Evolutionary conservation across 2,329 filamentous ascomycete species (phyloP), one percentile per base, ranked within the genome.

Genomic region (Epichloe gansuensis): DNA sequence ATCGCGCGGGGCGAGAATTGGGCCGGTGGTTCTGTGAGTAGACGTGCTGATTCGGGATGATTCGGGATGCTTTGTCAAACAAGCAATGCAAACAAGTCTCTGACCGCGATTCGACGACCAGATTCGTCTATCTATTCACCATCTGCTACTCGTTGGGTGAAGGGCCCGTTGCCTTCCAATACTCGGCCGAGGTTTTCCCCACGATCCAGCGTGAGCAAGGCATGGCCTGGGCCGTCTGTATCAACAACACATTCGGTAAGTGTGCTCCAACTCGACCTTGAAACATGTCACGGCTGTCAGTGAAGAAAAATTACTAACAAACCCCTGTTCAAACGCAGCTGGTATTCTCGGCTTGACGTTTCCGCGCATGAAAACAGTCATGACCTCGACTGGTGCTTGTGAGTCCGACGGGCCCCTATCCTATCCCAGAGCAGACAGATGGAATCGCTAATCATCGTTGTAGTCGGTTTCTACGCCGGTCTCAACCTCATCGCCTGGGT

Each of bases 131-230:
- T 43, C 52, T 64, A 11, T 63, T 61, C 43, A 59, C 58, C 2
- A 60, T 62, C 17, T 62, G 61, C 37, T 65, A 63, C 53, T 61
- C 60, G 0, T 52, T 60, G 9, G 61, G 83, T n/a, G 82, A 85
- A 67, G 82, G 79, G 0, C 76, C 76, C 2, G 80, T 84, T 11
- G 80, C 81, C 0, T 85, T 82, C 63, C 76, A 77, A 11, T 85
- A 85, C 67, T 77, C 73, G 2, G 80, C 81, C 25, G 82, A 85
- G 62, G 81, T 84, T 2, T 85, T 81, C 63, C 82, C 82, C 0
- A 74, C 84, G 0, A 81, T 78, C 3, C 81, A 85, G 63, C 74
- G 82, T 61, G 82, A 85, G 61, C 73, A 83, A 35, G 82, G 82
- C 47, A 85, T 86, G 82, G 75, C 74, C 0, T 83, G 78, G 67